These are phyloP conservation scores for Stemphylium vesicarium DNA, from an alignment of 2,329 filamentous ascomycete species.

Conservation along the genomic window DNA sequence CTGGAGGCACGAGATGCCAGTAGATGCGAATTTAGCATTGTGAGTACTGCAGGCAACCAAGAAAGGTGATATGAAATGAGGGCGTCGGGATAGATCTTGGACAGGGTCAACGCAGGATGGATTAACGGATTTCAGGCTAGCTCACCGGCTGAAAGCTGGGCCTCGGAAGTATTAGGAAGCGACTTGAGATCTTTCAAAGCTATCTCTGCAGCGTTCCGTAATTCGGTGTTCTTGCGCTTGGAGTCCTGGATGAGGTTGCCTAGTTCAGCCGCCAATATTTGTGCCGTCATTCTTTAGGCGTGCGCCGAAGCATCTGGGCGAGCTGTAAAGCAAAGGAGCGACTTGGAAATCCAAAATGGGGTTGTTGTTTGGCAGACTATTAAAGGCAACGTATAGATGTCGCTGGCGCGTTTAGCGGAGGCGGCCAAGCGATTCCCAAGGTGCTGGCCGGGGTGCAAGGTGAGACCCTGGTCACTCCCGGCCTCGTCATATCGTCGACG, in stretches of 20 bases:
- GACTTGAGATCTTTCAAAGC: slow-evolving; percentile 87
- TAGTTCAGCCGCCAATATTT: slow-evolving; percentile 87
- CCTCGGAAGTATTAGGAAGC: slow-evolving; percentile 75
- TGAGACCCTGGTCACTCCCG: slow-evolving; percentile 18
- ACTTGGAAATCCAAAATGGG: slow-evolving; percentile 2
- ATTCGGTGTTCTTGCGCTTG: slow-evolving; percentile 90
- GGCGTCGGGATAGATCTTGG: slow-evolving; percentile 79
- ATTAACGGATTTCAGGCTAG: not conserved
- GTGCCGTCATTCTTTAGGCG: slow-evolving; percentile 76
- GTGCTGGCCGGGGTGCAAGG: slow-evolving; percentile 6
- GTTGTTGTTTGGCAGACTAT: slow-evolving; percentile 23
- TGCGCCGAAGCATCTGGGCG: slow-evolving; percentile 30
- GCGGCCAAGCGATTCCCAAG: slow-evolving; percentile 26
- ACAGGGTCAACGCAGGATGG: slow-evolving; percentile 6
- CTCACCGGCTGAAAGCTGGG: slow-evolving; percentile 73
- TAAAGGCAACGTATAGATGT: slow-evolving; percentile 21
- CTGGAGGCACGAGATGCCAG: slow-evolving; percentile 87
- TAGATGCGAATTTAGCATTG: slow-evolving; percentile 87
- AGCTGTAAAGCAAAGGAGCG: slow-evolving; percentile 17
- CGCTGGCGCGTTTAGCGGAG: slow-evolving; percentile 22
- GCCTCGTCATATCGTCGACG: slow-evolving; percentile 21
- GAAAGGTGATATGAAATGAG: slow-evolving; percentile 90
- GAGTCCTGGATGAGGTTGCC: slow-evolving; percentile 92
- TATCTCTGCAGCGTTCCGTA: slow-evolving; percentile 91
- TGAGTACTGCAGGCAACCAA: slow-evolving; percentile 89